Evolutionary conservation across 2,329 filamentous ascomycete genomes (phyloP).

Genomic region (Ceratocystis variospora): DNA sequence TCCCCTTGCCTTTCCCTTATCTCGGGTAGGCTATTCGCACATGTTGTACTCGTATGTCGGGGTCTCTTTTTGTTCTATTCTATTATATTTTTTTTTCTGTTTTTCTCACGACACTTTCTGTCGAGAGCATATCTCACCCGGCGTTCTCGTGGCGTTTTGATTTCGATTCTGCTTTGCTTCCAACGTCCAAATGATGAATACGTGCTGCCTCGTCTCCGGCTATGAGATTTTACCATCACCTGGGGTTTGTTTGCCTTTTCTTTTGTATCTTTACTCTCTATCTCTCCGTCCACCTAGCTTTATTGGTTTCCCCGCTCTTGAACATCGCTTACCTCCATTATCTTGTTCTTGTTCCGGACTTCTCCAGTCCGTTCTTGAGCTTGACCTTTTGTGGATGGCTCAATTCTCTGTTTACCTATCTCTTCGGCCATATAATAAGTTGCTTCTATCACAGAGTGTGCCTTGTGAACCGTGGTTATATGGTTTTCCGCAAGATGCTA

Average conservation of each 20-base stretch:
- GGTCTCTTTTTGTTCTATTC: neutral
- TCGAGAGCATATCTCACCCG: neutral
- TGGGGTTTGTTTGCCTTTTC: neutral
- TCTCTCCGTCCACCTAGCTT: neutral
- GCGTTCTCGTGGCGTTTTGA: conserved; percentile 3
- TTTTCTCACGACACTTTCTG: neutral
- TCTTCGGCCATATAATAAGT: neutral
- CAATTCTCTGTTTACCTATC: neutral
- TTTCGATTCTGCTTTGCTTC: neutral
- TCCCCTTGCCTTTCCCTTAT: neutral
- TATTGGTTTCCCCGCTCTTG: neutral
- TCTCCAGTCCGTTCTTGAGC: neutral
- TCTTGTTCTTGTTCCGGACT: neutral
- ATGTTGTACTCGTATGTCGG: too few relatives aligned
- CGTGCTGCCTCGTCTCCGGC: too few relatives aligned
- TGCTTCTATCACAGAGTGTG: neutral
- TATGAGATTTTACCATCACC: too few relatives aligned
- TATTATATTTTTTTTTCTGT: neutral
- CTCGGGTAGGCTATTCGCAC: too few relatives aligned
- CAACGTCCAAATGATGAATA: neutral
- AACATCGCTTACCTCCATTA: neutral
- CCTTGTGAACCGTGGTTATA: too few relatives aligned
- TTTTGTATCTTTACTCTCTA: neutral
- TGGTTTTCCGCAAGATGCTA: too few relatives aligned
- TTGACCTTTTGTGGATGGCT: neutral